Base-by-base conservation (phyloP, 2,329 filamentous ascomycete genomes). In the Curvularia spicifera region DNA sequence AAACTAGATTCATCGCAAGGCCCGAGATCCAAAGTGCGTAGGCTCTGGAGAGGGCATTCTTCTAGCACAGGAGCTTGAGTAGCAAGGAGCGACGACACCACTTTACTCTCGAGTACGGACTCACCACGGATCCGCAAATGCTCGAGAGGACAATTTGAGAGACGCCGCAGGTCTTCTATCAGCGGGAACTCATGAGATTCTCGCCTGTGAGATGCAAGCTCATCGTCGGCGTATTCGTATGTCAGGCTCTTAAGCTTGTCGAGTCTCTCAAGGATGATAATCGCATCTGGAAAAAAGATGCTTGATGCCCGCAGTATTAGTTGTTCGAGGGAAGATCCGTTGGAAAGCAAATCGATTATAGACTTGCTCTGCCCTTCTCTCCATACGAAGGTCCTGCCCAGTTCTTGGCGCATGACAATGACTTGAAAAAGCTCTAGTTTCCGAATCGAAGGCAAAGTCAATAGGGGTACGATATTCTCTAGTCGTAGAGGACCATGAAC, bases 401-500 rank as follows among this genome's bases (percentile, higher is more conserved):
- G 51, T 10, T 61, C 51, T 42, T 45, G 40, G 6, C 51, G 44
- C 56, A 55, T 58, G 13, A 22, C 12, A 20, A 59, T 28, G 42
- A 20, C 55, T 28, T 54, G 29, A 1, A 15, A 29, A 18, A 63
- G 50, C 3, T 43, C 42, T 10, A 63, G 9, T 9, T 22, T 33
- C 4, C 47, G 52, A 18, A 63, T 47, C 4, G 46, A 53, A 4
- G 61, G 58, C n/a, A 61, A 12, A n/a, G 29, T 50, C 18, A 63
- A 15, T 22, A 63, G 31, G 1, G 61, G 61, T 9, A 61, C 59
- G 5, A 61, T 43, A 13, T 61, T 63, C 26, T 53, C 28, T 4
- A 63, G 15, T 1, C 53, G 51, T n/a, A 63, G 20, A 13, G 61
- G 58, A 15, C 61, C 61, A 6, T 50, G 33, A 6, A 63, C 22